phyloP scores from a whole-genome alignment of 345 rosid genomes.

The Brassica rapa region DNA sequence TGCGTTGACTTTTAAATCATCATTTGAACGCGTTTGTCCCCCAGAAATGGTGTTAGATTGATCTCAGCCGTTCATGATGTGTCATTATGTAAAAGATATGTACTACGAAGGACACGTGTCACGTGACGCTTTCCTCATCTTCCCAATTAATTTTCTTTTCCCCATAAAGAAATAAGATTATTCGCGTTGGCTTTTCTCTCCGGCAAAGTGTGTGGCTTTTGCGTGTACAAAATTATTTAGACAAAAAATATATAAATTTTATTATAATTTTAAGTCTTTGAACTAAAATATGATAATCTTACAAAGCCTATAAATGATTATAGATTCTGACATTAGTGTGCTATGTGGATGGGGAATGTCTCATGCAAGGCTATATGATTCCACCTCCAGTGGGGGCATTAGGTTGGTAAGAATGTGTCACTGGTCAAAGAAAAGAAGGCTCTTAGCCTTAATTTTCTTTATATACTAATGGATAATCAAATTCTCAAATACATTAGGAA shows the following conservation, averaged over 20 bases:
- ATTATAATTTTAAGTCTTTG: neutral
- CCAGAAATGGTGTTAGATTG: conserved; percentile 5
- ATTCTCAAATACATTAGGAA: too few species aligned
- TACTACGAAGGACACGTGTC: conserved; percentile 39
- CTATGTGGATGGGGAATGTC: neutral
- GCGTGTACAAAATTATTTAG: conserved; percentile 19
- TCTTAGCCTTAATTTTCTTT: neutral
- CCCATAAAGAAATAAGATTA: conserved; percentile 30
- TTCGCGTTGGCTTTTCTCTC: conserved; percentile 29
- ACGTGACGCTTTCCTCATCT: conserved; percentile 21
- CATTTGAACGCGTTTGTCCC: conserved; percentile 17
- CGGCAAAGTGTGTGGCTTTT: conserved; percentile 33
- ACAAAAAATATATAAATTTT: neutral
- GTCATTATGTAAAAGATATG: conserved; percentile 30
- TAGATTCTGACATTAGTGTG: neutral
- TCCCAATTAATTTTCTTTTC: conserved; percentile 7
- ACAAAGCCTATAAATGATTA: neutral
- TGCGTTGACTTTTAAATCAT: conserved; percentile 25
- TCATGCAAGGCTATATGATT: neutral
- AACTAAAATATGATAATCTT: neutral
- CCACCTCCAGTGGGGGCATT: conserved; percentile 2
- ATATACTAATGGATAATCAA: neutral
- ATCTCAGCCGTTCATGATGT: conserved; percentile 40
- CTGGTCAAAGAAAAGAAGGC: neutral
- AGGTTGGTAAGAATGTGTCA: neutral